phyloP scores from a whole-genome alignment of 176 grass and related monocot genomes.

The Aegilops longissima region DNA sequence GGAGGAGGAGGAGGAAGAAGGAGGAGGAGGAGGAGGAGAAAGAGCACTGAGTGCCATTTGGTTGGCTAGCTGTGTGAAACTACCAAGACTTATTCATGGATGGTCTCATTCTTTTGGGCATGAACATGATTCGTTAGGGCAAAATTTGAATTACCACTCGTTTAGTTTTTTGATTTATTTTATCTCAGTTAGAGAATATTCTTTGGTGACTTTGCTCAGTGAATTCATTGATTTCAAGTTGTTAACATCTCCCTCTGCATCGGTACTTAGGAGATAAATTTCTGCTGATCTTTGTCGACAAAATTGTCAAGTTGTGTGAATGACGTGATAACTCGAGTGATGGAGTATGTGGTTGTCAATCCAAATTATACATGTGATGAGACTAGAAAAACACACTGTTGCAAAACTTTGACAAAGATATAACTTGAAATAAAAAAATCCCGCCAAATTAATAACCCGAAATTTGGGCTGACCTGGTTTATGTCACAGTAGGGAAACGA shows the following conservation, averaged over 20 bases:
- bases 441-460: not conserved
- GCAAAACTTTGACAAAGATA: not conserved
- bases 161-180: not conserved
- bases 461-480: slow-evolving; percentile 9
- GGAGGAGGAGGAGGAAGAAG: too few species aligned
- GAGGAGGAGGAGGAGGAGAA: too few species aligned
- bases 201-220: not conserved
- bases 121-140: not conserved
- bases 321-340: not conserved
- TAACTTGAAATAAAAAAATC: slow-evolving; percentile 2
- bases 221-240: not conserved
- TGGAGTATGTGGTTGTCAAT: not conserved
- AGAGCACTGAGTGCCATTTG: not conserved
- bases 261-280: not conserved
- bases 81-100: not conserved
- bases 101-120: not conserved
- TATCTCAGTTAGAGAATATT: slow-evolving; percentile 2
- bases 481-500: not conserved
- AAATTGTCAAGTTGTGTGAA: not conserved
- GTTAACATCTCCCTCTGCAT: not conserved
- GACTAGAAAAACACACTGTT: not conserved
- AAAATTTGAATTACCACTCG: not conserved
- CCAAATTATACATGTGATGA: not conserved
- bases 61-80: not conserved
- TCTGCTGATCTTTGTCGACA: not conserved